Evolutionary conservation across 345 rosid species (phyloP).

Genomic region (Isatis tinctoria): DNA sequence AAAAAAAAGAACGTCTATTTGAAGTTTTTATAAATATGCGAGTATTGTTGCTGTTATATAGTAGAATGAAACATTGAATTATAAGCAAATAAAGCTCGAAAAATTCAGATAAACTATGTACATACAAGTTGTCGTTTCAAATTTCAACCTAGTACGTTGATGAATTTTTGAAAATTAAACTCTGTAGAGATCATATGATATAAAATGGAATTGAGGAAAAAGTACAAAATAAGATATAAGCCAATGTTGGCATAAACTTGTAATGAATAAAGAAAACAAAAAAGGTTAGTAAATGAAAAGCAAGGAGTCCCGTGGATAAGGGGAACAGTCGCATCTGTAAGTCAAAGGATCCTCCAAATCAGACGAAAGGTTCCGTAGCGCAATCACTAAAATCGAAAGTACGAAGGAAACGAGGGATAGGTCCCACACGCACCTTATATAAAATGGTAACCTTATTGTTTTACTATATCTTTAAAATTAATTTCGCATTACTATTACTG

Average conservation of each 20-base stretch:
- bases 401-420: conserved; percentile 23
- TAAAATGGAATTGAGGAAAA: background rate
- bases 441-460: background rate
- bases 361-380: conserved; percentile 20
- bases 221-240: background rate
- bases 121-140: background rate
- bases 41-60: background rate
- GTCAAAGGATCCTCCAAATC: conserved; percentile 28
- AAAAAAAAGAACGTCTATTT: background rate
- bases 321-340: conserved; percentile 15
- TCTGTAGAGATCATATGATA: background rate
- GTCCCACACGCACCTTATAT: conserved; percentile 27
- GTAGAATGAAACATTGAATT: background rate
- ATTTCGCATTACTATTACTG: background rate
- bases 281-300: background rate
- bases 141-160: background rate
- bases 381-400: conserved; percentile 20
- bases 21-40: background rate
- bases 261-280: background rate
- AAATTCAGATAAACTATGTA: background rate
- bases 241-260: too few relatives aligned
- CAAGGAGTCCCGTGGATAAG: conserved; percentile 13
- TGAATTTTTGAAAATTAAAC: background rate
- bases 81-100: background rate
- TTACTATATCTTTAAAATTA: background rate